Evolutionary conservation across 163 green algal species (phyloP), one percentile per base, ranked within the genome.

Genomic region (Trebouxiophyceae sp.): DNA sequence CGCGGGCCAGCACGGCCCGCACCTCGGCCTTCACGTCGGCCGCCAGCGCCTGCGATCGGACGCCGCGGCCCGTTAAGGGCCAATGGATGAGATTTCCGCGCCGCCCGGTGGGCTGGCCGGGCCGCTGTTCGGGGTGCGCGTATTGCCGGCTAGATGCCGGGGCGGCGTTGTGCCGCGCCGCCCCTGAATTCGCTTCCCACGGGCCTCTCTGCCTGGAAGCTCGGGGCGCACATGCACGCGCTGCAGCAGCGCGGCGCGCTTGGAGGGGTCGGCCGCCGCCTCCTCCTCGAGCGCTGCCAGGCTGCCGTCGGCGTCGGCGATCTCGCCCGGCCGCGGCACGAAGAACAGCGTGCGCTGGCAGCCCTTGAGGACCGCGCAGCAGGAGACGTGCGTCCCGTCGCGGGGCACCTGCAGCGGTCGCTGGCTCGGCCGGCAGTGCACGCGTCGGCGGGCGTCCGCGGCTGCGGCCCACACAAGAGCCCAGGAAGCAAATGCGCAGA

Each of bases 271-370:
- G 31, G 72, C 75, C 32, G 70, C 78, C 0, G 67, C 80, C 12
- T 57, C 73, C 7, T 74, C 77, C 70, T 94, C 78, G 44, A 87
- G 68, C 12, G 34, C 46, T 16, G 66, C 66, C 28, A 93, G 74
- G 47, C 80, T 71, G 0, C 67, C 65, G 32, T 84, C 75, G 0
- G 50, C 30, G 55, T 86, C 75, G 27, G 45, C 67, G 56, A 95
- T 85, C 54, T n/a, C 60, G 56, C 69, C 70, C 0, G 71, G 44
- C 47, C 20, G n/a, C 0, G 91, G 93, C 34, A 98, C 84, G 2
- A 95, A 75, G 63, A 95, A 89, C 33, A 97, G n/a, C 69, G 69
- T 89, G 66, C 85, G 77, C 63, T 91, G 74, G 57, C 93, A 61
- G 71, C 81, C 79, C 27, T 78, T 69, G 32, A 96, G 77, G n/a